Base-by-base conservation (phyloP, 2,329 filamentous ascomycete species). In the Hypoxylon sp. region DNA sequence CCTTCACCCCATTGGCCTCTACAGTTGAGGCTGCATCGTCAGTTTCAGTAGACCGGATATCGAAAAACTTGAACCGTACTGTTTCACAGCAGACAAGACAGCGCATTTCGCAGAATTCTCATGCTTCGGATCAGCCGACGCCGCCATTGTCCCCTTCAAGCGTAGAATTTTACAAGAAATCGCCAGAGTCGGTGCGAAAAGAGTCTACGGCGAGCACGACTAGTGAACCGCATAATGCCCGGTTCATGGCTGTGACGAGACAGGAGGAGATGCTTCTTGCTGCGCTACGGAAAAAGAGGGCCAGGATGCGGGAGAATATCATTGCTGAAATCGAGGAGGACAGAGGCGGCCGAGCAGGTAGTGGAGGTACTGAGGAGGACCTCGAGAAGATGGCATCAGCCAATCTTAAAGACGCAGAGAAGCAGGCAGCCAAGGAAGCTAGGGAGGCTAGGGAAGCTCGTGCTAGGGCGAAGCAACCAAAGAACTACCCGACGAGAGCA, bases 181-280 rank as follows among this genome's bases (percentile, higher is more conserved):
- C 81, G 2, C 69, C 74, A 9, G 75, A 78, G 14, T 82, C 83
- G 0, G 74, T 81, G 8, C 75, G 73, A n/a, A 79, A 74, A 33
- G 75, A 78, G 24, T 63, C 74, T 14, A 67, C 69, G 31, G 58
- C 65, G 10, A 68, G 53, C 53, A 74, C 71, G 13, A 63, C 52
- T n/a, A 70, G 69, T 37, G 79, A 76, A 50, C 67, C 67, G 24
- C 73, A 75, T 50, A 80, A 79, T 46, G 80, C 78, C 13, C 83
- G 86, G 1, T 80, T 88, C 60, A 88, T 89, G 84, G 85, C 86
- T 0, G 86, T 89, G 17, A 88, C 86, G 0, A 82, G 81, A 3
- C 86, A 88, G 67, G 87, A 89, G 67, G 85, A 89, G 76, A 84
- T 88, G 81, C 80, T 89, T 0, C 79, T 89, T 3, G 84, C 87